Evolutionary conservation across 2,329 filamentous ascomycete species (phyloP).

Genomic region (Phialophora macrospora): DNA sequence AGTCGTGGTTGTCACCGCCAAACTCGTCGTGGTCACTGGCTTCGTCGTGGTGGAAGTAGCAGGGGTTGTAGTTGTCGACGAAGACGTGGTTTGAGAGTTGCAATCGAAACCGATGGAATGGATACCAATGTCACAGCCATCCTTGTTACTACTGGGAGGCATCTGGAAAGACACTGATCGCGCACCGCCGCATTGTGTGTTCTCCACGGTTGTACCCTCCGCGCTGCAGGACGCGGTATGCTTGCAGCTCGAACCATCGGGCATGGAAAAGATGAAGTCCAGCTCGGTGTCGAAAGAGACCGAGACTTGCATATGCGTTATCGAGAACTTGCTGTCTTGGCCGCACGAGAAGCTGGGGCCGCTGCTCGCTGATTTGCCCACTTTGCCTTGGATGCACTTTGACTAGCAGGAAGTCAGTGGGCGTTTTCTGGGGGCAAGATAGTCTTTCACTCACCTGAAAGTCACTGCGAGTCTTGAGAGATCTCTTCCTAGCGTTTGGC

Average conservation of each 20-base stretch:
- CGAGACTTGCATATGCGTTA: constrained; percentile 73
- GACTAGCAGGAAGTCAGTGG: constrained; percentile 57
- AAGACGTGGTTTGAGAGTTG: constrained; percentile 43
- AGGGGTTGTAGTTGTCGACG: constrained; percentile 47
- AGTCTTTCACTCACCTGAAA: constrained; percentile 29
- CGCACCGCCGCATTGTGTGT: constrained; percentile 91
- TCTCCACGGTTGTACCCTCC: constrained; percentile 72
- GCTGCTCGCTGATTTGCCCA: constrained; percentile 45
- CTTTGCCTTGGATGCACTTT: constrained; percentile 66
- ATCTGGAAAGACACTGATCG: constrained; percentile 74
- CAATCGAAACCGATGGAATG: constrained; percentile 79
- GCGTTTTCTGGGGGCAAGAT: background rate
- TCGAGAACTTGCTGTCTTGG: constrained; percentile 68
- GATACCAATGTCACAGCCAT: constrained; percentile 73
- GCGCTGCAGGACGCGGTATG: constrained; percentile 71
- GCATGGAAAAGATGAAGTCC: constrained; percentile 86
- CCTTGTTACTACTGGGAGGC: constrained; percentile 60
- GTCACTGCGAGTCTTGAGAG: constrained; percentile 51
- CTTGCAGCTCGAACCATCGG: constrained; percentile 80
- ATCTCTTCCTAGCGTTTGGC: constrained; percentile 58
- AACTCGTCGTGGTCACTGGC: constrained; percentile 45
- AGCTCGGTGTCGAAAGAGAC: constrained; percentile 77
- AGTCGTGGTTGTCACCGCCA: constrained; percentile 13
- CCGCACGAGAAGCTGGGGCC: constrained; percentile 66
- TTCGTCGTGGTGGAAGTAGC: constrained; percentile 49